Base-by-base conservation (phyloP, 192 early-diverging fungal genomes). In the Chytriomyces confervae region DNA sequence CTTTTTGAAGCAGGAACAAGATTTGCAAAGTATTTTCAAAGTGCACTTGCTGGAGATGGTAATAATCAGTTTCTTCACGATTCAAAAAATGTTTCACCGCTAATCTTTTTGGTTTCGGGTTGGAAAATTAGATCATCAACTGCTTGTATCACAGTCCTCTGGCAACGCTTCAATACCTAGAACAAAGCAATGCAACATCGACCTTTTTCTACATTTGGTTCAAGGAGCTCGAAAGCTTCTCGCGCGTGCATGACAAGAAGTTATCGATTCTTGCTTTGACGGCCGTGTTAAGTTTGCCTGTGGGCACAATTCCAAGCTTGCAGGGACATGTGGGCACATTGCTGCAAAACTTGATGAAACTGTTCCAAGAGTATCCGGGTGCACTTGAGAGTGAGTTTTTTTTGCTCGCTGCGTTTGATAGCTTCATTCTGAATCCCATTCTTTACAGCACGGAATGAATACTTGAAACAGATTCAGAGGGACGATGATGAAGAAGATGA, bases 211-310 rank as follows among this genome's bases (percentile, higher is more conserved):
- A 65, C 47, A 61, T 75, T 36, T 79, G 78, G 78, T 79, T 79
- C 50, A 75, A 73, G 50, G 62, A 79, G 47, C 70, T 79, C 7
- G 63, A 65, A 11, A 11, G 57, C 9, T 72, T 79, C 62, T 72
- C 69, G 5, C 77, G 77, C 49, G 78, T 79, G 9, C 69, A 75
- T 47, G 78, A 79, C 72, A 79, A 79, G 66, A 79, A 75, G 72
- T 18, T 79, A 13, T 75, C 65, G 7, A 79, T 79, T 27, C 60
- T 79, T 20, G 72, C 78, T n/a, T 45, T 79, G 50, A 74, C 71
- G 5, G 62, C 71, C 6, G 20, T 79, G 27, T 20, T 79, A 43
- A 46, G 29, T 23, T 11, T 65, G 7, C 78, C 78, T 24, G 43
- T 75, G 7, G 75, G 69, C 7, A 51, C 16, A 3, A 68, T 79